Base-by-base conservation (phyloP, 306 rosid genomes). In the Cicer arietinum region DNA sequence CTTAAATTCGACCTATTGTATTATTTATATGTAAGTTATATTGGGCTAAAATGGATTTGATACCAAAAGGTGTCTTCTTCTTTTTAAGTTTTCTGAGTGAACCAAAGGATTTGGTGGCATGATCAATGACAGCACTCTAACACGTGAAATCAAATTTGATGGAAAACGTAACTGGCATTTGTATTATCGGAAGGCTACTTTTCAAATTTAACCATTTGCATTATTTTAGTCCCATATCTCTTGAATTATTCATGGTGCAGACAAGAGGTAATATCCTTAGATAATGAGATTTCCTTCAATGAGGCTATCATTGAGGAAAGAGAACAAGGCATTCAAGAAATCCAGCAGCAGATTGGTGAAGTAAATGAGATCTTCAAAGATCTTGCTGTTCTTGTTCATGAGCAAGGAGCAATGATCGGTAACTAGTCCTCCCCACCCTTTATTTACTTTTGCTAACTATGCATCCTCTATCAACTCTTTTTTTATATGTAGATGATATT, bases 271-370 rank as follows among this genome's bases (percentile, higher is more conserved):
- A 56, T 89, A 83, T 85, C 91, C 71, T 81, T 94, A 81, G 97
- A 91, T 85, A 91, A 87, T 69, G 98, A 94, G 83, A 88, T 94
- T 71, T 86, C 87, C 63, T 94, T 94, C 86, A 94, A 94, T n/a
- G 98, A 94, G 87, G 92, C 97, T 77, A 84, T 94, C 75, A 94
- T 94, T 2, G 97, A 94, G 85, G 98, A 94, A 88, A 88, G 98
- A 81, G 98, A 94, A 46, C 98, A 94, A 68, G 97, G 98, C 37
- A 94, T 94, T 83, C 94, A 94, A 83, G 98, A 94, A 87, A 86
- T 94, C 76, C 98, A 94, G 86, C 86, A 86, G 11, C 98, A 91
- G 86, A 94, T 94, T 84, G 97, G 97, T 37, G 98, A 94, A 87
- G 98, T 94, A 62, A 91, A 88, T 82, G 98, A 91, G 81, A 91